Percentiles rank a stretch among this genome's conserved stretches.
These are phyloP conservation scores for Lagerstroemia speciosa DNA, from an alignment of 345 rosid genomes.

Conservation along the genomic window DNA sequence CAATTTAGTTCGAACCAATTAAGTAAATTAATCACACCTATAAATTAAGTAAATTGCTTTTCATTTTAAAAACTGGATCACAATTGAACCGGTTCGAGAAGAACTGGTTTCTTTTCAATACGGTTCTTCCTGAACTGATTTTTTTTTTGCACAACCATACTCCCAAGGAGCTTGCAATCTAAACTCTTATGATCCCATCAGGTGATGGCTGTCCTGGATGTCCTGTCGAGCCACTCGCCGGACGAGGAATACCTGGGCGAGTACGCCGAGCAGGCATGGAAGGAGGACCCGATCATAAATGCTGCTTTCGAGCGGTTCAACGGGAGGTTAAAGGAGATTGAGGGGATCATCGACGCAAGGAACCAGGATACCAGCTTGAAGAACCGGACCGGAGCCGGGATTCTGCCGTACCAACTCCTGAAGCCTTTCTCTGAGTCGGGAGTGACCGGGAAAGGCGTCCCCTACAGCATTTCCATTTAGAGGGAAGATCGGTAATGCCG, in stretches of 20 bases:
- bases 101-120: no score
- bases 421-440: conserved; percentile 42
- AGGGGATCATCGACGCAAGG: conserved; percentile 28
- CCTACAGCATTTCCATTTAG: conserved; percentile 36
- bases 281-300: conserved; percentile 17
- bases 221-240: conserved; percentile 38
- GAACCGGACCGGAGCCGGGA: conserved; percentile 38
- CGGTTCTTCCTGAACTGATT: no score
- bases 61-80: no score
- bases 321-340: conserved; percentile 27
- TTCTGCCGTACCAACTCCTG: conserved; percentile 36
- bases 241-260: conserved; percentile 52
- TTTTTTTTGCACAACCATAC: background rate
- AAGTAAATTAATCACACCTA: no score
- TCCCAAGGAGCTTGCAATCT: background rate
- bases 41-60: no score
- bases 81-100: no score
- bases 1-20: no score
- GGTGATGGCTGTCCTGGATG: conserved; percentile 35
- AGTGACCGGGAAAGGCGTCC: conserved; percentile 44
- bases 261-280: conserved; percentile 23
- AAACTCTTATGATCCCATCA: background rate
- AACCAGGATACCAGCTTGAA: conserved; percentile 17
- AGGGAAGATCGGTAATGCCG: background rate
- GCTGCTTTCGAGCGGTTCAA: conserved; percentile 31